Conservation (phyloP, 345 rosid genomes). For the Euphorbia pulcherrima region DNA sequence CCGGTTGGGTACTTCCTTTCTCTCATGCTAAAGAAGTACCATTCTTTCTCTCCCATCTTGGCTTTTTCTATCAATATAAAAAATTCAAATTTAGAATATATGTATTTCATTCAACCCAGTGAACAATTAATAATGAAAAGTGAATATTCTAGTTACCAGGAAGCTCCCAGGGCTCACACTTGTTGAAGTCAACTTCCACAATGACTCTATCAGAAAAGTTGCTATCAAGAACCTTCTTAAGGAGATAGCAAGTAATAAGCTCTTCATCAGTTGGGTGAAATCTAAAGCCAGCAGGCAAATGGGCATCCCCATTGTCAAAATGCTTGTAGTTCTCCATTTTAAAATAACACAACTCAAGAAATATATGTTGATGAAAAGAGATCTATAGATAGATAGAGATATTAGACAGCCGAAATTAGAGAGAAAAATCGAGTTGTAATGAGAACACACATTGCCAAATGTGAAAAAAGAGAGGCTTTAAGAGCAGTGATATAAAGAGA, state of each 20-base stretch:
- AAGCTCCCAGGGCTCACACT: constrained; percentile 97
- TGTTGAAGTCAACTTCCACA: constrained; percentile 88
- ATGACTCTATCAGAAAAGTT: constrained; percentile 69
- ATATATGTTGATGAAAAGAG: no score
- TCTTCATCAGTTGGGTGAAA: constrained; percentile 97
- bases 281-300: constrained; percentile 85
- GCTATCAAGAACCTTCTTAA: constrained; percentile 72
- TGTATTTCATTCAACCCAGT: no score
- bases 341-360: no score
- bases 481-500: no score
- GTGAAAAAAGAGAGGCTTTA: no score
- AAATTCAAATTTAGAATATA: neutral
- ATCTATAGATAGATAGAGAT: no score
- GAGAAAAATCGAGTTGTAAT: no score
- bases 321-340: constrained; percentile 48
- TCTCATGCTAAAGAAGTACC: constrained; percentile 85
- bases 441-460: no score
- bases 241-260: constrained; percentile 80
- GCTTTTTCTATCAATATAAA: constrained; percentile 56
- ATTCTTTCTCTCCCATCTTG: constrained; percentile 92
- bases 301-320: constrained; percentile 41
- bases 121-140: neutral
- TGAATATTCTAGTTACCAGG: constrained; percentile 49
- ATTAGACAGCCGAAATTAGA: no score
- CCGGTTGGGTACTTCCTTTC: constrained; percentile 95